Conservation (phyloP, 2,329 filamentous ascomycete genomes). For the Dactylellina cionopaga region DNA sequence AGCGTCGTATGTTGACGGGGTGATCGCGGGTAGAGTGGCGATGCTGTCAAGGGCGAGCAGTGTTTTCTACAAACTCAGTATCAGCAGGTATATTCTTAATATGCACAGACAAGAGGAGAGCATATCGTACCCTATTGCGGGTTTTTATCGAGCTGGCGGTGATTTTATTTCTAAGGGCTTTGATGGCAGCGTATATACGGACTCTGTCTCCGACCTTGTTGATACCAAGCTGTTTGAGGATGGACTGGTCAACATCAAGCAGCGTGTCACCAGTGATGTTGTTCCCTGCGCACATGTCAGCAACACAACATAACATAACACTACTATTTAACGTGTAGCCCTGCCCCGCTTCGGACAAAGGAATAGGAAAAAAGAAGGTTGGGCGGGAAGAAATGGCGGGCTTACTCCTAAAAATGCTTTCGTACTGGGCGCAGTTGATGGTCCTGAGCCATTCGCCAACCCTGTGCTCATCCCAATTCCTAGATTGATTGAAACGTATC, state of each 20-base stretch:
- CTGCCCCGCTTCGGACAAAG: slow-evolving; percentile 9
- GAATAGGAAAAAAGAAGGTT: slow-evolving; percentile 67
- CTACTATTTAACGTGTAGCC: neutral
- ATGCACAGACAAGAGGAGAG: neutral
- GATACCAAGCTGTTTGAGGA: slow-evolving; percentile 96
- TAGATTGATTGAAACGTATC: neutral
- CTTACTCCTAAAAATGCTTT: slow-evolving; percentile 65
- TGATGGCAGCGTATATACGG: slow-evolving; percentile 85
- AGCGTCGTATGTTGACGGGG: slow-evolving; percentile 39
- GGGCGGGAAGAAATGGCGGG: too few relatives aligned
- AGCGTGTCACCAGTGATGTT: slow-evolving; percentile 98
- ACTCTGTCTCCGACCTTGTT: slow-evolving; percentile 98
- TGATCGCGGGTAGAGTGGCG: slow-evolving; percentile 40
- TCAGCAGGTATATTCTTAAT: slow-evolving; percentile 19
- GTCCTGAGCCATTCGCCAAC: slow-evolving; percentile 90
- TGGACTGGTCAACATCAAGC: slow-evolving; percentile 94
- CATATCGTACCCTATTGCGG: slow-evolving; percentile 84
- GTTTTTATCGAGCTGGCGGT: slow-evolving; percentile 78
- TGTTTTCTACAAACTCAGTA: slow-evolving; percentile 28
- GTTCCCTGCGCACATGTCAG: slow-evolving; percentile 68
- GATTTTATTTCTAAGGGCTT: slow-evolving; percentile 80
- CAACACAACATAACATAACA: slow-evolving; percentile 38
- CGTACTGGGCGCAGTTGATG: slow-evolving; percentile 94
- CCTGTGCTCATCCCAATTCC: slow-evolving; percentile 82
- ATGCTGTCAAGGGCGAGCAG: slow-evolving; percentile 48